These are phyloP conservation scores for Cylindricascospora bacillispora DNA, from an alignment of 1,139 yeast species.

Conservation along the genomic window DNA sequence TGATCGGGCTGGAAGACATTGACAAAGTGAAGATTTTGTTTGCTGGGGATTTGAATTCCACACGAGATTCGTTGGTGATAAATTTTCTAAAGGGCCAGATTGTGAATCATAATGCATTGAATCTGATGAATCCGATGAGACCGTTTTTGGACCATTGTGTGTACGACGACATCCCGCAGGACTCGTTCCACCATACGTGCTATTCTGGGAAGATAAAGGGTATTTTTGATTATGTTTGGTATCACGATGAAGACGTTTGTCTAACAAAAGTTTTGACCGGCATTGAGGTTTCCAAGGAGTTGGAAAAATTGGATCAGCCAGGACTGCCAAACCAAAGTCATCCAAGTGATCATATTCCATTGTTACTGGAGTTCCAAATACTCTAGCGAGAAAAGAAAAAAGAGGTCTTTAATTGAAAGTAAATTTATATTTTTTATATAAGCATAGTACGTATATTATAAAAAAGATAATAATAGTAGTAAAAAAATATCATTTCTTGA, in stretches of 20 bases:
- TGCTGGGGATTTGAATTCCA: conserved; percentile 45
- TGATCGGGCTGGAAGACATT: conserved; percentile 20
- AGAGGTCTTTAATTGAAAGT: too few species aligned
- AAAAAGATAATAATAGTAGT: conserved; percentile 3
- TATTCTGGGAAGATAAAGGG: conserved; percentile 38
- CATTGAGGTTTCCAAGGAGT: conserved; percentile 54
- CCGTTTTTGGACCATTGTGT: conserved; percentile 25
- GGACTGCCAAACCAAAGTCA: conserved; percentile 86
- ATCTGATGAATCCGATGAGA: conserved; percentile 26
- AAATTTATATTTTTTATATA: not conserved
- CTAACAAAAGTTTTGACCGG: conserved; percentile 51
- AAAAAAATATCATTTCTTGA: too few species aligned
- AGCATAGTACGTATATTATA: conserved; percentile 1
- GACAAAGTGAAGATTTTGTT: conserved; percentile 25
- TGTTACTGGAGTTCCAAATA: conserved; percentile 61
- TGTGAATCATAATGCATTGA: conserved; percentile 18
- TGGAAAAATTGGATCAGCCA: conserved; percentile 38
- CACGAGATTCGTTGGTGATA: conserved; percentile 36
- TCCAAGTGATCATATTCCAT: conserved; percentile 89
- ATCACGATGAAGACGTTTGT: conserved; percentile 29
- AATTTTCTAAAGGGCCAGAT: conserved; percentile 31
- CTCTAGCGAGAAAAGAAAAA: conserved; percentile 3
- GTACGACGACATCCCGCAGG: conserved; percentile 28
- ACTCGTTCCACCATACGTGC: conserved; percentile 36
- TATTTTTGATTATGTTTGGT: conserved; percentile 50